phyloP scores from a whole-genome alignment of 345 rosid genomes.

The Bruguiera gymnorhiza region DNA sequence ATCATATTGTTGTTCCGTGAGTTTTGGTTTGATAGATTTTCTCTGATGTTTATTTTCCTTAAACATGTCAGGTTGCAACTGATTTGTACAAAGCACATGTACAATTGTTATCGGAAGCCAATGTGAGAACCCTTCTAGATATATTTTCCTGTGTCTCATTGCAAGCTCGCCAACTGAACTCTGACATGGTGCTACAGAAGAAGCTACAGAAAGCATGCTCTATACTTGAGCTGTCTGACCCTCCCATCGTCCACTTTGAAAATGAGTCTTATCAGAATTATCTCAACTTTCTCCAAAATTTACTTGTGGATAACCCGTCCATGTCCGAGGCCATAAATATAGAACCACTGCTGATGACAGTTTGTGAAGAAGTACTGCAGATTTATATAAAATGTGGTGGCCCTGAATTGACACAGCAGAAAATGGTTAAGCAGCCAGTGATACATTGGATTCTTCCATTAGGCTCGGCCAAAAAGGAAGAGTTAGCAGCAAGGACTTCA shows the following conservation, averaged over 20 bases:
- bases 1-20: neutral
- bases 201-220: conserved; percentile 73
- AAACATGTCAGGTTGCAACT: conserved; percentile 58
- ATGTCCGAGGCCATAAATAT: conserved; percentile 46
- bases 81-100: conserved; percentile 54
- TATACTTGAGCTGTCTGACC: conserved; percentile 66
- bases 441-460: conserved; percentile 64
- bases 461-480: conserved; percentile 72
- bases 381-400: conserved; percentile 59
- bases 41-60: conserved; percentile 1
- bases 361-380: conserved; percentile 55
- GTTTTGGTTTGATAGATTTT: neutral
- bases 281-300: conserved; percentile 59
- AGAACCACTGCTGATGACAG: conserved; percentile 51
- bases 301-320: conserved; percentile 39
- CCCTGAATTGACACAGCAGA: conserved; percentile 16
- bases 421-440: conserved; percentile 26
- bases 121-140: conserved; percentile 44
- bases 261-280: conserved; percentile 73
- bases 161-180: conserved; percentile 65
- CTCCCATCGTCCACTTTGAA: conserved; percentile 83
- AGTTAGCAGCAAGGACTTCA: conserved; percentile 67
- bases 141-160: conserved; percentile 58
- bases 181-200: conserved; percentile 48
- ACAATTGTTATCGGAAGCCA: conserved; percentile 45